These are phyloP conservation scores for Cunninghamia lanceolata DNA, from an alignment of 75 land plant genomes.

Conservation along the genomic window DNA sequence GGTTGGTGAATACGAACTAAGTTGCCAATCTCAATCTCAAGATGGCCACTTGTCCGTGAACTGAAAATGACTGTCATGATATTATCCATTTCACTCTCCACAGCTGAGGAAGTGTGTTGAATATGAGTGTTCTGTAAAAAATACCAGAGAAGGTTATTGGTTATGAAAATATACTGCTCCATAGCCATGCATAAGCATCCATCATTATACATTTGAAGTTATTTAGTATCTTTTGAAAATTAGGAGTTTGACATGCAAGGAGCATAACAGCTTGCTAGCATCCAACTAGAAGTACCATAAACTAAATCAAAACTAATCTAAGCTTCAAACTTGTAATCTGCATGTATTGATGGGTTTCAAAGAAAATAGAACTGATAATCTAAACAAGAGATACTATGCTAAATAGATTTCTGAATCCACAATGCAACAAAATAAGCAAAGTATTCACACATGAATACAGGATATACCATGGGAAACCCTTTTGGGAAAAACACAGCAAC, in stretches of 20 bases:
- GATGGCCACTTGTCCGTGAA: slow-evolving; percentile 27
- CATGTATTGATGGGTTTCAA: neutral
- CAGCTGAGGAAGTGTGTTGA: neutral
- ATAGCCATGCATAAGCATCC: neutral
- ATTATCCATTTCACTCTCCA: slow-evolving; percentile 5
- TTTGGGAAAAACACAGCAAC: no score
- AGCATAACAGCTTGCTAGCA: neutral
- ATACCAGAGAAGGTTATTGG: neutral
- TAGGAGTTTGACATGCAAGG: neutral
- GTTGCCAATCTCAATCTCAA: slow-evolving; percentile 51
- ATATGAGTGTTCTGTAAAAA: slow-evolving; percentile 6
- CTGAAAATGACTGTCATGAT: slow-evolving; percentile 33
- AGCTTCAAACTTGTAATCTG: neutral
- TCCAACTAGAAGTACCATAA: neutral
- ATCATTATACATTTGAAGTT: neutral
- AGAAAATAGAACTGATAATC: no score
- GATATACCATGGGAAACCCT: no score
- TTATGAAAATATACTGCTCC: neutral
- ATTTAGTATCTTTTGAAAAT: neutral
- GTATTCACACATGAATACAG: no score
- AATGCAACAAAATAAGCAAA: no score
- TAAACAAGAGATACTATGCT: no score
- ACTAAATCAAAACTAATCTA: neutral
- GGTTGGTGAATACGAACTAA: slow-evolving; percentile 43
- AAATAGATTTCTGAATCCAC: no score